Conservation (phyloP, 2,329 filamentous ascomycete species). For the Nakataea oryzae region DNA sequence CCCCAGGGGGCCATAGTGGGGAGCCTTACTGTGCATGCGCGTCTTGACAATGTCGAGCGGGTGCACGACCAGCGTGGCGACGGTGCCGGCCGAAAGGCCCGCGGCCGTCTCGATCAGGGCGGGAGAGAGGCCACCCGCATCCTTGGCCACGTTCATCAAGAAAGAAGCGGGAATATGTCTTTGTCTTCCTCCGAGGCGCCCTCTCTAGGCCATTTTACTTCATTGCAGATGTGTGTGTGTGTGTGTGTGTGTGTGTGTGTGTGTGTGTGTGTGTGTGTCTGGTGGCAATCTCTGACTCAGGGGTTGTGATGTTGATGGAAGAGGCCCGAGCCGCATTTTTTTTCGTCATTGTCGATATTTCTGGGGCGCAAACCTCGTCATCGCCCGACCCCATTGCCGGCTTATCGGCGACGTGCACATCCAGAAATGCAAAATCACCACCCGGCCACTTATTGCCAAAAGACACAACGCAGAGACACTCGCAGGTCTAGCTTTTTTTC, state of each 20-base stretch:
- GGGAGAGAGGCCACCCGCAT: constrained; percentile 54
- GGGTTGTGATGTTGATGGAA: background rate
- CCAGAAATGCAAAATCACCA: background rate
- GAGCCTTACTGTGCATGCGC: constrained; percentile 66
- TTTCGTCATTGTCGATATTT: background rate
- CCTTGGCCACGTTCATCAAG: constrained; percentile 35
- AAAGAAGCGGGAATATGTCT: constrained; percentile 5
- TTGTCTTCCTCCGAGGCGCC: background rate
- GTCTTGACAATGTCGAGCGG: constrained; percentile 96
- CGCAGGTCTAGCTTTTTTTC: background rate
- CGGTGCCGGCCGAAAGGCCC: constrained; percentile 78
- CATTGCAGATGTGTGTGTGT: background rate
- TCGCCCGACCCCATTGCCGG: background rate
- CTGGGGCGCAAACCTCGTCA: background rate
- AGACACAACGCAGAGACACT: background rate
- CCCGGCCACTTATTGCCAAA: background rate
- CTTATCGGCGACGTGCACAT: background rate
- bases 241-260: too few species aligned
- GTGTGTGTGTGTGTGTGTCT: too few species aligned
- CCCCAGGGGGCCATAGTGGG: background rate
- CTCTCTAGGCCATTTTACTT: background rate
- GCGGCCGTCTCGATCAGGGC: constrained; percentile 79
- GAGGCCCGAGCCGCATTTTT: background rate
- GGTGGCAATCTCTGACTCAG: too few species aligned
- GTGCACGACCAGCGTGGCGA: constrained; percentile 79